A percentile compares a stretch with the other conserved stretches of the same genome.
phyloP scores from a whole-genome alignment of 805 yeast genomes.

The Wickerhamomyces hampshirensis region DNA sequence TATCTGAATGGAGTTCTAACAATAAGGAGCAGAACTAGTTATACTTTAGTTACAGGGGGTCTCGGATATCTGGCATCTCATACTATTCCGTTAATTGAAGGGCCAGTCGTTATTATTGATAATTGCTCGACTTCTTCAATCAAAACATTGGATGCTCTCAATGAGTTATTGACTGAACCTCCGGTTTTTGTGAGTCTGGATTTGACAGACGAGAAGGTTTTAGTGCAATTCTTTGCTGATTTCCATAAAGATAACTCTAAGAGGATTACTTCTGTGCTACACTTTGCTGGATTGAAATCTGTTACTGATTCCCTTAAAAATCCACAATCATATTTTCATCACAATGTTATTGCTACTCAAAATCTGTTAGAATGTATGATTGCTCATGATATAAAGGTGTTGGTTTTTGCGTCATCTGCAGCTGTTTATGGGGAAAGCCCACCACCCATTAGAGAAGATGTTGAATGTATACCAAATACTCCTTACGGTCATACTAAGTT shows the following conservation, averaged over 20 bases:
- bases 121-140: conserved; percentile 61
- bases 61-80: conserved; percentile 87
- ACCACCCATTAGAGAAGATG: conserved; percentile 50
- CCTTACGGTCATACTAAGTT: conserved; percentile 76
- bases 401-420: conserved; percentile 76
- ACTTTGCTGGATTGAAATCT: conserved; percentile 80
- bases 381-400: conserved; percentile 32
- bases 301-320: conserved; percentile 71
- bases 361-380: conserved; percentile 51
- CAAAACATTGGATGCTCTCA: conserved; percentile 45
- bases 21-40: conserved; percentile 4
- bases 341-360: conserved; percentile 64
- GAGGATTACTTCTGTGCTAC: conserved; percentile 32
- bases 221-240: background rate
- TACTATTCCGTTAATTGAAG: conserved; percentile 53
- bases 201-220: conserved; percentile 1
- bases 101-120: conserved; percentile 52
- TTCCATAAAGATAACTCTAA: conserved; percentile 7
- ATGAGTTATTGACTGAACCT: conserved; percentile 40
- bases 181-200: background rate
- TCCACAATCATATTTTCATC: conserved; percentile 64
- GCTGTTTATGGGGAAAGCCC: conserved; percentile 60
- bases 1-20: too few species aligned
- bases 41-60: conserved; percentile 64
- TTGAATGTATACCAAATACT: conserved; percentile 54